phyloP scores from a whole-genome alignment of 23 red algal species.

The Gracilaria vermiculophylla region DNA sequence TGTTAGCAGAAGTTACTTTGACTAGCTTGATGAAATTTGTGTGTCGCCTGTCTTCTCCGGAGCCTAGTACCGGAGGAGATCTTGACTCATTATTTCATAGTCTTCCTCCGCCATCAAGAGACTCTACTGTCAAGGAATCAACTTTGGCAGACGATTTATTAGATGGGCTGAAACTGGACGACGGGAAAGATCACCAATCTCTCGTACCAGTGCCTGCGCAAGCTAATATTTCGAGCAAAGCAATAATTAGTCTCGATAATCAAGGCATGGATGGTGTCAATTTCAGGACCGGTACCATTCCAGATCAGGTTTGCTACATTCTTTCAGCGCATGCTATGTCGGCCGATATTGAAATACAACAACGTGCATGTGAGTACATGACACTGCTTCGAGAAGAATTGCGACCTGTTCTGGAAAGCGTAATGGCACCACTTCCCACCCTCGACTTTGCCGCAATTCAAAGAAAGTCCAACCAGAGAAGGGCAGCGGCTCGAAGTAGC shows the following conservation, averaged over 20 bases:
- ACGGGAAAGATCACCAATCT: neutral
- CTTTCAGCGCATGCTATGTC: constrained; percentile 20
- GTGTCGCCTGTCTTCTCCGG: neutral
- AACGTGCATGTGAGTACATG: constrained; percentile 85
- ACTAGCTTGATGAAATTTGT: constrained; percentile 65
- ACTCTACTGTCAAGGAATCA: neutral
- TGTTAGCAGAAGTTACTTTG: constrained; percentile 35
- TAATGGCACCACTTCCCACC: constrained; percentile 71
- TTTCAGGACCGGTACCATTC: neutral
- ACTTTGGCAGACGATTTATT: constrained; percentile 8
- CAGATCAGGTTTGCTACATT: constrained; percentile 44
- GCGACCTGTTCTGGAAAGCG: neutral
- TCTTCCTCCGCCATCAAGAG: neutral
- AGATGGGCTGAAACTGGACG: constrained; percentile 20
- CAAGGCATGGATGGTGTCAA: neutral
- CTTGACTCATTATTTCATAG: constrained; percentile 6
- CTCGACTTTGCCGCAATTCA: constrained; percentile 63
- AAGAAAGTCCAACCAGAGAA: constrained; percentile 49
- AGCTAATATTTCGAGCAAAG: neutral
- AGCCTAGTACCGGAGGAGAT: neutral
- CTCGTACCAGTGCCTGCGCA: constrained; percentile 2
- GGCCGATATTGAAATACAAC: constrained; percentile 73
- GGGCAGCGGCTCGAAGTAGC: neutral
- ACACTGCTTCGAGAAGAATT: constrained; percentile 50
- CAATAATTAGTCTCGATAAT: neutral